Evolutionary conservation across 78 protist species (phyloP), one percentile per base, ranked within the genome.

Genomic region (Dictyostelium intermedium): DNA sequence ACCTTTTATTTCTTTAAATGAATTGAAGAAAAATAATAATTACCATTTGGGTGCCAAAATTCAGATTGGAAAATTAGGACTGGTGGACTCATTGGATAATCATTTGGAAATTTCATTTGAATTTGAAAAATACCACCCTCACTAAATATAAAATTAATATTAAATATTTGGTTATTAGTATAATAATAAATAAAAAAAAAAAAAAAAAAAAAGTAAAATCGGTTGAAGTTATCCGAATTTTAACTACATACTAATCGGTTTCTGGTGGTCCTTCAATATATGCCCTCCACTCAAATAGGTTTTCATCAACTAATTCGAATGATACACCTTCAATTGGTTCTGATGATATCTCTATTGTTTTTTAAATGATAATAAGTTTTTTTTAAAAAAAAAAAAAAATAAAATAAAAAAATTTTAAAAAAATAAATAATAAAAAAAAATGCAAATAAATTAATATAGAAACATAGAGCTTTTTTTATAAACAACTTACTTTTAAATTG

Each of bases 41-140:
- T 85, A 86, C 93, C 97, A 84, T 97, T 98, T 43, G 98, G 98
- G 66, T 98, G 98, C 96, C 97, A 97, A 56, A 98, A 73, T 37
- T 66, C 95, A 10, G 98, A 82, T 11, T 37, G 41, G 45, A 98
- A 97, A n/a, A 18, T 34, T 47, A 98, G 50, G 3, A 82, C 61
- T 14, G 98, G 98, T 14, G 98, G 98, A 39, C 60, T 70, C 84
- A 96, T 80, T 39, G 98, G 98, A 47, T 91, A 98, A 47, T 80
- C 95, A 34, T 69, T 37, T 34, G 98, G 98, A 63, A 98, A 98
- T 35, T 73, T 61, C 81, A 98, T 50, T 18, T 37, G 41, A 18
- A 93, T 93, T 79, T 91, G 76, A n/a, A 93, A 95, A 9, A 94
- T 72, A 23, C 96, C 96, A 18, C 93, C 93, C 32, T 82, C 96